A percentile compares a stretch with the other conserved stretches of the same genome.
Evolutionary conservation across 306 rosid genomes (phyloP).

Genomic region (Cucumis sativus): DNA sequence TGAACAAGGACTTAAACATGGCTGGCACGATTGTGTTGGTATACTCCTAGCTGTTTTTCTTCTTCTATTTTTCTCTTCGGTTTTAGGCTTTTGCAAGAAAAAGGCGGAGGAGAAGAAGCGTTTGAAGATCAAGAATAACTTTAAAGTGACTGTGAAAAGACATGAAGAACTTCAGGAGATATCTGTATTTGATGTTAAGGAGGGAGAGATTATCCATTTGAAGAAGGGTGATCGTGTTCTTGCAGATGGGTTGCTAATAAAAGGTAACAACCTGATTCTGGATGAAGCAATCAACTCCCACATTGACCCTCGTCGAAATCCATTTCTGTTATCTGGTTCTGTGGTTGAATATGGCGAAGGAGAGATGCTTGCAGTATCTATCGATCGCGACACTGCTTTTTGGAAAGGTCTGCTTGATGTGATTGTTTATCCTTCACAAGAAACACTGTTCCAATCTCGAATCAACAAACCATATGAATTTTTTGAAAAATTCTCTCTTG

Average conservation of each 20-base stretch:
- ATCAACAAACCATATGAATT: constrained; percentile 28
- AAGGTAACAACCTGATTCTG: constrained; percentile 12
- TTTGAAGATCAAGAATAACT: constrained; percentile 11
- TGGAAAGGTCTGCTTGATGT: constrained; percentile 8
- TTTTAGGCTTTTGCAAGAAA: constrained; percentile 14
- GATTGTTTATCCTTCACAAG: not conserved
- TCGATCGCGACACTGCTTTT: constrained; percentile 6
- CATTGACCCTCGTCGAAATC: constrained; percentile 20
- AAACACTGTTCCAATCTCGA: constrained; percentile 24
- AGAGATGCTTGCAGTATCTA: constrained; percentile 40
- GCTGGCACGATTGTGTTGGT: constrained; percentile 53
- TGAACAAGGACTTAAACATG: constrained; percentile 32
- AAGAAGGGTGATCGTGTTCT: constrained; percentile 36
- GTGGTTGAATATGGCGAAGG: constrained; percentile 35
- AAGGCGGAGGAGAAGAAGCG: constrained; percentile 13
- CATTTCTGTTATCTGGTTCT: constrained; percentile 43
- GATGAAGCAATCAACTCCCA: constrained; percentile 13
- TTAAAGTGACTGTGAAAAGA: constrained; percentile 24
- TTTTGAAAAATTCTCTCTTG: constrained; percentile 23
- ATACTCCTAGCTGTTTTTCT: constrained; percentile 21
- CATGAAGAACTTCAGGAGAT: not conserved
- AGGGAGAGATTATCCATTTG: constrained; percentile 29
- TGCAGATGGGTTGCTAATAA: constrained; percentile 41
- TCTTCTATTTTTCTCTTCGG: constrained; percentile 22
- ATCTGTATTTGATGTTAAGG: constrained; percentile 21